These are phyloP conservation scores for Euphorbia celastroides DNA, from an alignment of 441 rosid species.

Conservation along the genomic window DNA sequence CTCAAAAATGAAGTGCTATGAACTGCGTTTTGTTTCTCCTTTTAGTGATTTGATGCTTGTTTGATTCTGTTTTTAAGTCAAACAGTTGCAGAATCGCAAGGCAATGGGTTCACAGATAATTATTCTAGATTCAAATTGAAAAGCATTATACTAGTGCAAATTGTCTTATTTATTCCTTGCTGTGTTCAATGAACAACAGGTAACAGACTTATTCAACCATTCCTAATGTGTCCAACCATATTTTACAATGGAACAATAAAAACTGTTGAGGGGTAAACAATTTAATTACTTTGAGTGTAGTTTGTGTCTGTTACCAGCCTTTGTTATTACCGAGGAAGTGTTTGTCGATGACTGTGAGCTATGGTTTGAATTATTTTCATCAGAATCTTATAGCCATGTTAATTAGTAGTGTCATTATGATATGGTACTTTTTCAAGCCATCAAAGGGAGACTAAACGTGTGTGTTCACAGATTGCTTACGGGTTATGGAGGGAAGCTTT, in stretches of 20 bases:
- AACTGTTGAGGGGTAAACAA: not conserved
- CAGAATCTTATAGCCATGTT: too few relatives aligned
- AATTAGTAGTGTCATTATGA: too few relatives aligned
- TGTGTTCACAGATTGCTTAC: conserved; percentile 47
- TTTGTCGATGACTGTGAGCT: not conserved
- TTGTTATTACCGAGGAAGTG: not conserved
- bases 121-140: too few relatives aligned
- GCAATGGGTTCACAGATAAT: too few relatives aligned
- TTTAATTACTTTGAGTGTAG: not conserved
- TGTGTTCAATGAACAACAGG: too few relatives aligned
- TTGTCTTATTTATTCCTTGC: too few relatives aligned
- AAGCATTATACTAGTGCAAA: too few relatives aligned
- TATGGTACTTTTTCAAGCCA: too few relatives aligned
- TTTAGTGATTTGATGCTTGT: not conserved
- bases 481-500: conserved; percentile 62
- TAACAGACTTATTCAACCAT: not conserved
- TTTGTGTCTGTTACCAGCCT: not conserved
- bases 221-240: not conserved
- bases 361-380: not conserved
- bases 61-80: not conserved
- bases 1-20: not conserved
- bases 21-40: not conserved
- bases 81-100: not conserved
- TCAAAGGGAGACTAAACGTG: not conserved
- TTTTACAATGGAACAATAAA: not conserved